Evolutionary conservation across 2,329 filamentous ascomycete species (phyloP).

Genomic region (Shiraia sp.): DNA sequence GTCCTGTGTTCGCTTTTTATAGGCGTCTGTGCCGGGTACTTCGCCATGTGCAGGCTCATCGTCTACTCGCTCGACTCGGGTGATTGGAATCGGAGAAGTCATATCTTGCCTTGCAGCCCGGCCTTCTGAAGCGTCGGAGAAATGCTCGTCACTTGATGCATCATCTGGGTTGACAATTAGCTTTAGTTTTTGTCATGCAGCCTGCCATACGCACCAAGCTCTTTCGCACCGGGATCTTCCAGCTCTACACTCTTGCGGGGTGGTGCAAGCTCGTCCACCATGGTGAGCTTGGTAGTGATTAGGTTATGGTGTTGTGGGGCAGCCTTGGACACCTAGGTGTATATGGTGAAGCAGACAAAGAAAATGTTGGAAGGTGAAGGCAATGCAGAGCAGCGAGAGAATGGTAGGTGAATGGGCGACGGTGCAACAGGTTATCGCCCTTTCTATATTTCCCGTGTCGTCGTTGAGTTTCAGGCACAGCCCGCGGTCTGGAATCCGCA

Average conservation of each 20-base stretch:
- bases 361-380: conserved; percentile 2
- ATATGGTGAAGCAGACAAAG: background rate
- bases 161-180: conserved; percentile 30
- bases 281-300: conserved; percentile 18
- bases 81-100: conserved; percentile 61
- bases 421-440: no score
- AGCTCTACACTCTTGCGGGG: conserved; percentile 60
- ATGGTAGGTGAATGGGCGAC: no score
- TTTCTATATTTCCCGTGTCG: conserved; percentile 16
- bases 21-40: conserved; percentile 64
- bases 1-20: conserved; percentile 61
- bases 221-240: conserved; percentile 61
- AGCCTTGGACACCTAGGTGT: background rate
- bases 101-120: conserved; percentile 46
- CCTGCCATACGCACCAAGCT: conserved; percentile 51
- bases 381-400: conserved; percentile 18
- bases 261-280: conserved; percentile 54
- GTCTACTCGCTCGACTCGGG: conserved; percentile 67
- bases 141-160: conserved; percentile 63
- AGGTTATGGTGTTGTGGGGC: background rate
- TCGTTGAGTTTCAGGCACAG: conserved; percentile 24
- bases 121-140: conserved; percentile 68
- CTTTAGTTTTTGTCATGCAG: background rate
- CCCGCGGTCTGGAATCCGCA: conserved; percentile 15
- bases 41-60: conserved; percentile 62